phyloP scores from a whole-genome alignment of 2,329 filamentous ascomycete species.

The Septoria linicola region DNA sequence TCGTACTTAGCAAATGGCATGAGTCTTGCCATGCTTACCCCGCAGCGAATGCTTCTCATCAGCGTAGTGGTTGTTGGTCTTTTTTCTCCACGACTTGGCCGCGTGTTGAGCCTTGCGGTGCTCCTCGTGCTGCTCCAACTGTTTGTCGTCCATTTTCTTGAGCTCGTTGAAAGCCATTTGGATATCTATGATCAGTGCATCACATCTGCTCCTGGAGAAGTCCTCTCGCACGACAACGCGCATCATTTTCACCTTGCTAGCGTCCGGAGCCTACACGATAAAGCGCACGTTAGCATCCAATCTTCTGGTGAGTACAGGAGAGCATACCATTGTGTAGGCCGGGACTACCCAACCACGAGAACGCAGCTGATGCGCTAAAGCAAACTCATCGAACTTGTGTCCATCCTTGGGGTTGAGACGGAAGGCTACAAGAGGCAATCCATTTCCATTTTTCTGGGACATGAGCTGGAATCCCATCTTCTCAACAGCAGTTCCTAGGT shows the following conservation, averaged over 20 bases:
- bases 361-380: constrained; percentile 75
- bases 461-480: constrained; percentile 82
- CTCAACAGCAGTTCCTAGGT: constrained; percentile 72
- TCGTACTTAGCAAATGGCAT: constrained; percentile 68
- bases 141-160: constrained; percentile 69
- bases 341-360: constrained; percentile 90
- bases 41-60: constrained; percentile 84
- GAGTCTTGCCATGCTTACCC: constrained; percentile 87
- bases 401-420: constrained; percentile 62
- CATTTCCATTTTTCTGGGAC: constrained; percentile 72
- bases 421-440: constrained; percentile 88
- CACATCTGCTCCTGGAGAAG: constrained; percentile 79
- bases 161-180: constrained; percentile 72
- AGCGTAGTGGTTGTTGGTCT: constrained; percentile 52
- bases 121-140: constrained; percentile 67
- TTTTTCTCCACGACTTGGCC: constrained; percentile 33
- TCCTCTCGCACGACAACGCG: constrained; percentile 91
- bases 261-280: constrained; percentile 65
- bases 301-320: too few species aligned
- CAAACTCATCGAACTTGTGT: constrained; percentile 57
- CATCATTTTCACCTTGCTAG: constrained; percentile 81
- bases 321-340: constrained; percentile 81
- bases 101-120: constrained; percentile 30
- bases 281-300: too few species aligned
- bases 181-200: constrained; percentile 74